Base-by-base conservation (phyloP, 306 rosid species). In the Vigna mungo region DNA sequence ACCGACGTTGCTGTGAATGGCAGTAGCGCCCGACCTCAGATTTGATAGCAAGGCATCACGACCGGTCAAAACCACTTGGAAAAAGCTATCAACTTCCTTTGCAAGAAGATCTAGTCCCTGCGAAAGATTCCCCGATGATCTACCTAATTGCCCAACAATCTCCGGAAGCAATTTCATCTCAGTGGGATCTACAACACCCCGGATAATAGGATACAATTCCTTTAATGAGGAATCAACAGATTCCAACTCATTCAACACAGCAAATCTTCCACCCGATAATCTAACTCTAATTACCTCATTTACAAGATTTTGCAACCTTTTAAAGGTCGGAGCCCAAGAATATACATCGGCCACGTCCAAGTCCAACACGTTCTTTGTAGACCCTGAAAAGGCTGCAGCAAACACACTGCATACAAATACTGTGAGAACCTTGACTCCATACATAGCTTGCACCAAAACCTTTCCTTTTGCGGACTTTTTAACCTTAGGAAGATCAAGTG, bases 381-480 rank as follows among this genome's bases (percentile, higher is more conserved):
- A 84, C 78, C 97, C 88, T 65, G 93, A 87, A 84, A 94, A 90
- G 64, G 84, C 89, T 0, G 90, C 83, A 17, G 90, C 85, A 72
- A 92, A 90, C 56, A 90, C 86, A 71, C 90, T 82, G 77, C 92
- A 94, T 8, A 90, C 82, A 87, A 90, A 94, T 54, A 90, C 70
- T 3, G 94, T 92, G 87, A 36, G 63, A 80, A 88, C 89, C 90
- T 92, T 89, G 36, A 89, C 95, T 67, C 97, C 98, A 78, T 92
- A 90, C 84, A 94, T 83, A 44, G 93, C 97, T 60, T 83, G 93
- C 96, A 92, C 89, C 85, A 92, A 82, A 84, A 94, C 85, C 85
- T 89, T 94, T 37, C 93, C 98, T 82, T 88, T 90, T 7, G 90
- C 85, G 3, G 95, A 92, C 84, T 90, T 92, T 80, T 94, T 94